Evolutionary conservation across 805 yeast species (phyloP).

Genomic region (Starmerella bombi): DNA sequence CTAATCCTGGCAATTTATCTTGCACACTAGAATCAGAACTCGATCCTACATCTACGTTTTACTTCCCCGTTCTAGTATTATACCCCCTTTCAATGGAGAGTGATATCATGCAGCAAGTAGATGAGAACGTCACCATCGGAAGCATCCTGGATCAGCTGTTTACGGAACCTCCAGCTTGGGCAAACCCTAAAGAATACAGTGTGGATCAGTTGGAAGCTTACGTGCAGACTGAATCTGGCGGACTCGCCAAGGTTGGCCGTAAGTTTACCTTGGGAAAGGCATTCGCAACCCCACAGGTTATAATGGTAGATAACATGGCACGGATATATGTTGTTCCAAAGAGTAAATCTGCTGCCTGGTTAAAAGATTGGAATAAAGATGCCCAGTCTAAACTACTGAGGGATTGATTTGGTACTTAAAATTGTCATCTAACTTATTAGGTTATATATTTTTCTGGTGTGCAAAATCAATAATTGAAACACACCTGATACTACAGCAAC

Average conservation of each 20-base stretch:
- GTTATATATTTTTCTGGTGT: background rate
- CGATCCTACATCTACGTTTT: constrained; percentile 50
- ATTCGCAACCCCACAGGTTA: constrained; percentile 55
- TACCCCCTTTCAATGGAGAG: constrained; percentile 78
- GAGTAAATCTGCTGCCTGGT: constrained; percentile 49
- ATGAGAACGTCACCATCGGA: constrained; percentile 55
- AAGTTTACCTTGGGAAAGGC: constrained; percentile 54
- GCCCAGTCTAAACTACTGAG: constrained; percentile 13
- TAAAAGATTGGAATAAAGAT: constrained; percentile 29
- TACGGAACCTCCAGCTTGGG: constrained; percentile 55
- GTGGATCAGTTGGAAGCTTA: constrained; percentile 51
- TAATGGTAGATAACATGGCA: constrained; percentile 61
- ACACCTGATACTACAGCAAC: too few relatives aligned
- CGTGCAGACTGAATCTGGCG: constrained; percentile 74
- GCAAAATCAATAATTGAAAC: too few relatives aligned
- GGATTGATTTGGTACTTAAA: background rate
- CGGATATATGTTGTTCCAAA: constrained; percentile 73
- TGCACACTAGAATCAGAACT: constrained; percentile 22
- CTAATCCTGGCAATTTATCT: constrained; percentile 33
- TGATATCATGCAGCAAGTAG: constrained; percentile 62
- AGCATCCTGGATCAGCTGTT: constrained; percentile 50
- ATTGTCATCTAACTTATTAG: background rate
- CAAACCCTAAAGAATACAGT: constrained; percentile 43
- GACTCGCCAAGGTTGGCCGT: constrained; percentile 73
- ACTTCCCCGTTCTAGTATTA: constrained; percentile 67